phyloP scores from a whole-genome alignment of 257 asterid genomes.

The Lycium barbarum region DNA sequence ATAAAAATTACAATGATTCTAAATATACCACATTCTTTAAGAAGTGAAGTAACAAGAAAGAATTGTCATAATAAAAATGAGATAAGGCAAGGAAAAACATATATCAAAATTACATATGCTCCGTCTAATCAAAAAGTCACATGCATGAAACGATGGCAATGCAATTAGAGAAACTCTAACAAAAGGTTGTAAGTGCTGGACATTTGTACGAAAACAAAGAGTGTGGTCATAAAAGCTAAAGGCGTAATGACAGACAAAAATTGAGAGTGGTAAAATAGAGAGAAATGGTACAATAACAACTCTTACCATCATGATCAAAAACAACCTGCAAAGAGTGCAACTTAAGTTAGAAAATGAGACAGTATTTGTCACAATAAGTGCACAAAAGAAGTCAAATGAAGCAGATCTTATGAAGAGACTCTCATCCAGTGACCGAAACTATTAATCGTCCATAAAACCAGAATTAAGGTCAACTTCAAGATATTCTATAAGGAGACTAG shows the following conservation, averaged over 20 bases:
- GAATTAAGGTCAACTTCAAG: background rate
- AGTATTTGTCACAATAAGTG: conserved; percentile 11
- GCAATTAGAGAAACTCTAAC: background rate
- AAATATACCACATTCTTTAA: conserved; percentile 2
- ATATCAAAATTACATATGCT: background rate
- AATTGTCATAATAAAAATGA: background rate
- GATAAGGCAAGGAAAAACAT: conserved; percentile 13
- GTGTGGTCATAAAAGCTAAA: conserved; percentile 2
- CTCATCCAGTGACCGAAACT: background rate
- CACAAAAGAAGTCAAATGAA: background rate
- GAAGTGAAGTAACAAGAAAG: background rate
- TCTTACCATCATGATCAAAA: conserved; percentile 95
- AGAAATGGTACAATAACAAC: conserved; percentile 18
- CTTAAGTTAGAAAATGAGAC: conserved; percentile 42
- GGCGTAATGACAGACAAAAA: conserved; percentile 33
- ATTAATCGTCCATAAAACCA: background rate
- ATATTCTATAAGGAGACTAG: background rate
- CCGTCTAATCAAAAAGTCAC: background rate
- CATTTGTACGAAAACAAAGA: conserved; percentile 17
- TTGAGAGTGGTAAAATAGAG: conserved; percentile 29
- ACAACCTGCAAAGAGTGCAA: conserved; percentile 68
- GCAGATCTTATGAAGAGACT: conserved; percentile 3
- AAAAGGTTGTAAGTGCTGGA: background rate
- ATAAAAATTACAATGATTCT: background rate
- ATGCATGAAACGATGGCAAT: conserved; percentile 5